Evolutionary conservation across 1,284 basidiomycete genomes (phyloP).

Genomic region (Vanrija sp.): DNA sequence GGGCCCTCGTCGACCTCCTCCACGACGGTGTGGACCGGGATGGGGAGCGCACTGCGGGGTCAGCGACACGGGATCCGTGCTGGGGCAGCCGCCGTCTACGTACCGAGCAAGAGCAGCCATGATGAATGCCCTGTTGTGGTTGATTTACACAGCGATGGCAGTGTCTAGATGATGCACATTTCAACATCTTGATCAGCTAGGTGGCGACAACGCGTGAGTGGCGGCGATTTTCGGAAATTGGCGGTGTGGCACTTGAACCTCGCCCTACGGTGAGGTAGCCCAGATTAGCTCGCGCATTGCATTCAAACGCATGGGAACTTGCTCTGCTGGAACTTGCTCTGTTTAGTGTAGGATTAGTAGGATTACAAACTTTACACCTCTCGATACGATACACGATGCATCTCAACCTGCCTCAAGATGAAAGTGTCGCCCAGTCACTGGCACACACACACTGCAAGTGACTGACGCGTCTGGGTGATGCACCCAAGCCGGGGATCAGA

Average conservation of each 20-base stretch:
- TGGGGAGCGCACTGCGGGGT: conserved; percentile 35
- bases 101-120: conserved; percentile 49
- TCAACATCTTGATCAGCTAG: conserved; percentile 2
- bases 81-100: conserved; percentile 1
- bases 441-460: no score
- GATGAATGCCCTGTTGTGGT: conserved; percentile 8
- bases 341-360: no score
- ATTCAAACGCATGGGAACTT: no score
- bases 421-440: no score
- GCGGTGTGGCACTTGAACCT: conserved; percentile 9
- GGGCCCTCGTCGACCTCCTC: conserved; percentile 33
- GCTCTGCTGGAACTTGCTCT: no score
- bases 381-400: no score
- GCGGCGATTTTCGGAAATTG: conserved; percentile 1
- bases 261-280: no score
- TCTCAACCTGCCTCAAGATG: no score
- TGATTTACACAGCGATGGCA: background rate
- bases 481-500: background rate
- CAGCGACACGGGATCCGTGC: background rate
- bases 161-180: background rate
- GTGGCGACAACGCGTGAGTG: conserved; percentile 2
- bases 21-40: conserved; percentile 33
- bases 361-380: no score
- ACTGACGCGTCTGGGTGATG: no score
- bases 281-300: no score